These are phyloP conservation scores for Amanita rubescens DNA, from an alignment of 768 basidiomycete species.

Conservation along the genomic window DNA sequence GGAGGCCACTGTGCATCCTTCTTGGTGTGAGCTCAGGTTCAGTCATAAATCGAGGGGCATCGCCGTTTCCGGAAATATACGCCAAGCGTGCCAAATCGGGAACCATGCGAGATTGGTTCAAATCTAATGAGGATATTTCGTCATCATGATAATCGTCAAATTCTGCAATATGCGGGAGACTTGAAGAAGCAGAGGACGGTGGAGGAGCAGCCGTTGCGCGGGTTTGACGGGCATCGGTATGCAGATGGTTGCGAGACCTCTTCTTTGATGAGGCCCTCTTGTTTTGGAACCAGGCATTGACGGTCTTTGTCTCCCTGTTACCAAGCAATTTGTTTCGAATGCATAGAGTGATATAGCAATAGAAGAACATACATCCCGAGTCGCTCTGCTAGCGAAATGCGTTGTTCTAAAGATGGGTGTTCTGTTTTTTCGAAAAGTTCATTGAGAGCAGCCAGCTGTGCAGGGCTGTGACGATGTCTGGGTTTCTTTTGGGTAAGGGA, in stretches of 20 bases:
- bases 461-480: conserved; percentile 66
- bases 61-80: conserved; percentile 41
- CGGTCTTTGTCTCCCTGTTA: conserved; percentile 73
- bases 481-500: conserved; percentile 56
- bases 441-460: conserved; percentile 70
- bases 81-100: conserved; percentile 24
- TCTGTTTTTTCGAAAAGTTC: conserved; percentile 71
- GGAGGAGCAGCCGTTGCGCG: conserved; percentile 15
- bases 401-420: conserved; percentile 64
- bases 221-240: conserved; percentile 17
- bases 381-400: conserved; percentile 59
- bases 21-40: conserved; percentile 47
- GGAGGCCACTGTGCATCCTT: conserved; percentile 58
- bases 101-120: conserved; percentile 26
- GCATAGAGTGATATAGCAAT: conserved; percentile 11
- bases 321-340: conserved; percentile 12
- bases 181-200: conserved; percentile 25
- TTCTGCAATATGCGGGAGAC: conserved; percentile 24
- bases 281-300: conserved; percentile 85
- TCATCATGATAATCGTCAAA: conserved; percentile 43
- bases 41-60: conserved; percentile 42
- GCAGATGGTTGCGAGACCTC: conserved; percentile 32
- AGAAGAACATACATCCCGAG: conserved; percentile 61
- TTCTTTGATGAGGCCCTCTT: conserved; percentile 82
- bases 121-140: conserved; percentile 30